These are phyloP conservation scores for Fusarium armeniacum DNA, from an alignment of 2,329 filamentous ascomycete species.

Conservation along the genomic window DNA sequence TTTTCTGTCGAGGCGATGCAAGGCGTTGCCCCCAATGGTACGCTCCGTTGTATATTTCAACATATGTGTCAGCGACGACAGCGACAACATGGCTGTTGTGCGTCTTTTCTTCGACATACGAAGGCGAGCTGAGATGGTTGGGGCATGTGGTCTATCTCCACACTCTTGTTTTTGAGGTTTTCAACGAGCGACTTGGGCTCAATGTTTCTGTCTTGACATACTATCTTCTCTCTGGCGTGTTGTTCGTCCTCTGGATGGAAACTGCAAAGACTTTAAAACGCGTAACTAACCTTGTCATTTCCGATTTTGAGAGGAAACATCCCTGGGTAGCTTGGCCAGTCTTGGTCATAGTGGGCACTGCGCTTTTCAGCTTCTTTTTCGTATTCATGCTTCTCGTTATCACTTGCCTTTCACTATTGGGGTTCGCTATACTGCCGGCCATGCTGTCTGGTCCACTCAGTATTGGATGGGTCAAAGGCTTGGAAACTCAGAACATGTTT, in stretches of 20 bases:
- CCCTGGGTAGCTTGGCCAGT: neutral
- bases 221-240: neutral
- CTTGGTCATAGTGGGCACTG: neutral
- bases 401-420: fast-evolving
- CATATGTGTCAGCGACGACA: neutral
- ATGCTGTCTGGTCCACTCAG: neutral
- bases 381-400: neutral
- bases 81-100: neutral
- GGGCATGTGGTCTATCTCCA: neutral
- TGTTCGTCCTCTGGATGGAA: neutral
- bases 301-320: neutral
- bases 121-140: neutral
- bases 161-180: fast-evolving
- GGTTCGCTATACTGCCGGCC: neutral
- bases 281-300: neutral
- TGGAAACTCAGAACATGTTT: constrained; percentile 7
- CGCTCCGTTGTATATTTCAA: neutral
- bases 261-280: fast-evolving
- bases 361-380: neutral
- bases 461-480: neutral
- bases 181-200: fast-evolving
- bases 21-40: constrained; percentile 21
- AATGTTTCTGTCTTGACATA: neutral
- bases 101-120: constrained; percentile 6
- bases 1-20: constrained; percentile 23